Evolutionary conservation across 2,329 filamentous ascomycete species (phyloP), one percentile per base, ranked within the genome.

Genomic region (Penicillium sp.): DNA sequence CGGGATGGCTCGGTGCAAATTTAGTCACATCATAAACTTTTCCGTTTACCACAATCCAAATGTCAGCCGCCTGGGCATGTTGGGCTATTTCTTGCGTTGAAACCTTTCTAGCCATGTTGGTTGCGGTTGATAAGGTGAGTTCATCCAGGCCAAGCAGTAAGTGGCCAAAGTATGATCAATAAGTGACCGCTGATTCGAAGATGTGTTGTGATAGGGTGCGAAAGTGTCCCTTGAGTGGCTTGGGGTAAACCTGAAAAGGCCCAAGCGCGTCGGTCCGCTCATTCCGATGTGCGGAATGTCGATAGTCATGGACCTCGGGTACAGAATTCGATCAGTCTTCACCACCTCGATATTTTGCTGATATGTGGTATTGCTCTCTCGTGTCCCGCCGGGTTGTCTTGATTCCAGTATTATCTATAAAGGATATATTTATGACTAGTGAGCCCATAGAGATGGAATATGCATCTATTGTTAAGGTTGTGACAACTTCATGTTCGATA

Each of bases 1-100:
- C 80, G 6, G 81, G 80, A 66, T 84, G 81, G 49, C 80, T 72
- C 17, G 76, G 78, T 5, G 80, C 78, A 67, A 87, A 87, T 13
- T 79, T 73, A 45, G 81, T 83, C 42, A 88, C 69, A 66, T 87
- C 82, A 68, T 83, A 86, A 29, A 87, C 82, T 58, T 79, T 78
- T 49, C 78, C 78, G 65, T 86, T 80, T 42, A 88, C 78, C n/a
- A 85, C 82, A 47, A 87, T 79, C 85, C 85, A 88, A 60, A 77
- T 74, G 52, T 82, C 63, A 50, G 73, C 53, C 10, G 40, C 27
- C 7, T 12, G 26, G 13, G 39, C 47, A 46, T 58, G 54, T 18
- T 47, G 65, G 48, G 33, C 56, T 68, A 58, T 73, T 75, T 58
- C 55, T 4, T 46, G 29, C 9, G 46, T 49, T 6, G 51, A 53